These are phyloP conservation scores for Penicillium verhagenii DNA, from an alignment of 495 filamentous ascomycete species.

Conservation along the genomic window DNA sequence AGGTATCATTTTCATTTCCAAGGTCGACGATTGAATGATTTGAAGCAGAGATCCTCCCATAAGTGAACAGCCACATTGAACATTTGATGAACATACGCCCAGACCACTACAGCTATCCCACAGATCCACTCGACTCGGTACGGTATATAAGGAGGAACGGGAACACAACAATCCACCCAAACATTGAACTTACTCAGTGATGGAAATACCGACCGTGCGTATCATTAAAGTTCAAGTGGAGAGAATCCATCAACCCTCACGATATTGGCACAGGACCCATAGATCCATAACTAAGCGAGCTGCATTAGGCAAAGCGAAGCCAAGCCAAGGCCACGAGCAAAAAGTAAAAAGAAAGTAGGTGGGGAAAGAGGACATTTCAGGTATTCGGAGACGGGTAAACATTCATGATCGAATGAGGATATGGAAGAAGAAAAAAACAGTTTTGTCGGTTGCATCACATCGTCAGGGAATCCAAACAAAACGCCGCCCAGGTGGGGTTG, in stretches of 20 bases:
- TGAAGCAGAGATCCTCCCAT: background rate
- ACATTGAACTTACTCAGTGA: background rate
- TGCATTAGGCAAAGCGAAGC: background rate
- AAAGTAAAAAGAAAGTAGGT: background rate
- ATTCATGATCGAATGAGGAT: background rate
- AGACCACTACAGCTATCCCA: background rate
- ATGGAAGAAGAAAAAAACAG: background rate
- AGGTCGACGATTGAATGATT: no score
- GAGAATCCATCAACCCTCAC: background rate
- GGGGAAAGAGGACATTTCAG: background rate
- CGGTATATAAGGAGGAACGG: background rate
- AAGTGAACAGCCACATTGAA: background rate
- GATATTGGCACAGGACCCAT: background rate
- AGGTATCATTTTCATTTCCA: background rate
- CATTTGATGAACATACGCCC: no score
- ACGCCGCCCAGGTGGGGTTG: slow-evolving; percentile 16
- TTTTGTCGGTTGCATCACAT: slow-evolving; percentile 24
- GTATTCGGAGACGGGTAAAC: background rate
- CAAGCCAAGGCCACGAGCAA: background rate
- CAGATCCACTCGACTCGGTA: background rate
- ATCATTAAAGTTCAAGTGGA: background rate
- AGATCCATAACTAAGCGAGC: background rate
- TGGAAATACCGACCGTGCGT: background rate
- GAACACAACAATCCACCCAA: background rate
- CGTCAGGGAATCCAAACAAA: slow-evolving; percentile 25